Percentiles rank a stretch among this genome's conserved stretches.
These are phyloP conservation scores for Catharanthus roseus DNA, from an alignment of 257 asterid genomes.

Conservation along the genomic window DNA sequence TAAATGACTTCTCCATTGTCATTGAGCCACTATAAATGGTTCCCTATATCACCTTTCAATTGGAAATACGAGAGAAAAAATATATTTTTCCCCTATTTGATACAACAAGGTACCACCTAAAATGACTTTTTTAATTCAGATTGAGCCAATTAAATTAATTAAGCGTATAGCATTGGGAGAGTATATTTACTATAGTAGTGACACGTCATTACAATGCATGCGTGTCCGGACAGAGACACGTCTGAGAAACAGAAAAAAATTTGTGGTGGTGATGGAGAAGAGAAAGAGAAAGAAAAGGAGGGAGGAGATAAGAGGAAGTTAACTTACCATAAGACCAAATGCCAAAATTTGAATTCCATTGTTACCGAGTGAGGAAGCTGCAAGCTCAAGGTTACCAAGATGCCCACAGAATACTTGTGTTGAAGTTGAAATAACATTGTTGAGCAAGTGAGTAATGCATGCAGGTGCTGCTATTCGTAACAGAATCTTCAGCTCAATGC, in stretches of 20 bases:
- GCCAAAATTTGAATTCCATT: slow-evolving; percentile 35
- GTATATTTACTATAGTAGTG: no score
- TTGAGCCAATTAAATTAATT: no score
- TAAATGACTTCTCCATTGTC: no score
- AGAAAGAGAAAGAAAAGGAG: no score
- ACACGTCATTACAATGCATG: slow-evolving; percentile 3
- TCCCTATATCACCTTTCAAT: no score
- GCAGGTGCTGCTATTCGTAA: slow-evolving; percentile 36
- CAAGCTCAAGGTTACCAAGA: slow-evolving; percentile 30
- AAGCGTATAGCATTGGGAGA: no score
- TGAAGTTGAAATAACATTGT: slow-evolving; percentile 27
- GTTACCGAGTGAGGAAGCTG: slow-evolving; percentile 39
- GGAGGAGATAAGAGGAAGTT: not conserved
- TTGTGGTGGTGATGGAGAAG: not conserved
- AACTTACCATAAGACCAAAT: slow-evolving; percentile 30
- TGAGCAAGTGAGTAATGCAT: slow-evolving; percentile 27
- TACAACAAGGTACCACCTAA: no score
- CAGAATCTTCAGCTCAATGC: slow-evolving; percentile 20
- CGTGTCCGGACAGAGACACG: not conserved
- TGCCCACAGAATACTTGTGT: slow-evolving; percentile 40
- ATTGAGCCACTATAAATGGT: no score
- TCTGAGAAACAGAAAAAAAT: not conserved
- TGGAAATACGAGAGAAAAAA: no score
- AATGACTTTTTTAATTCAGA: no score
- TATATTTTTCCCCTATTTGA: no score